These are phyloP conservation scores for Lophium mytilinum DNA, from an alignment of 495 filamentous ascomycete species.

Conservation along the genomic window DNA sequence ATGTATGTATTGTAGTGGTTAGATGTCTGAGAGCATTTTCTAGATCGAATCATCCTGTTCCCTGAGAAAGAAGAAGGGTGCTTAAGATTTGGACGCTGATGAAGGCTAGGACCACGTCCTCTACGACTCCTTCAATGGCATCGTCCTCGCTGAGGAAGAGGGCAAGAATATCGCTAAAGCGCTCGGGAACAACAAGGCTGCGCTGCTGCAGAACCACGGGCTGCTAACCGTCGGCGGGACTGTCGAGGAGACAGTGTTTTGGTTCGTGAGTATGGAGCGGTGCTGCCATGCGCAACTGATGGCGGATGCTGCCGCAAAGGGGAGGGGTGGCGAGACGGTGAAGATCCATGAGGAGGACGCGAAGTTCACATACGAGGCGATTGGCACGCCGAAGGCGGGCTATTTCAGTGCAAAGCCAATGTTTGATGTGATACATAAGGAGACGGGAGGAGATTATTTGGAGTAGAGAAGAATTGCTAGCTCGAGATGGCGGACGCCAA, in stretches of 20 bases:
- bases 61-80: no score
- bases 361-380: constrained; percentile 53
- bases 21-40: no score
- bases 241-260: constrained; percentile 50
- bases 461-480: constrained; percentile 27
- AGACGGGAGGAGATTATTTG: constrained; percentile 53
- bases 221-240: constrained; percentile 42
- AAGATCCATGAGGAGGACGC: constrained; percentile 65
- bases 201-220: constrained; percentile 63
- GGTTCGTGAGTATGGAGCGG: constrained; percentile 68
- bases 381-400: constrained; percentile 55
- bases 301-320: constrained; percentile 65
- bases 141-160: constrained; percentile 65
- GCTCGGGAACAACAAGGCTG: constrained; percentile 61
- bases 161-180: constrained; percentile 57
- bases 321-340: constrained; percentile 53
- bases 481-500: no score
- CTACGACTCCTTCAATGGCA: constrained; percentile 61
- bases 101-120: constrained; percentile 48
- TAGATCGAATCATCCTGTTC: no score
- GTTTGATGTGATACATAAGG: constrained; percentile 63
- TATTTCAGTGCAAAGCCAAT: constrained; percentile 68
- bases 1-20: constrained; percentile 14
- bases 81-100: neutral
- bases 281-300: constrained; percentile 69